These are phyloP conservation scores for Anisodus acutangulus DNA, from an alignment of 257 asterid species.

Conservation along the genomic window DNA sequence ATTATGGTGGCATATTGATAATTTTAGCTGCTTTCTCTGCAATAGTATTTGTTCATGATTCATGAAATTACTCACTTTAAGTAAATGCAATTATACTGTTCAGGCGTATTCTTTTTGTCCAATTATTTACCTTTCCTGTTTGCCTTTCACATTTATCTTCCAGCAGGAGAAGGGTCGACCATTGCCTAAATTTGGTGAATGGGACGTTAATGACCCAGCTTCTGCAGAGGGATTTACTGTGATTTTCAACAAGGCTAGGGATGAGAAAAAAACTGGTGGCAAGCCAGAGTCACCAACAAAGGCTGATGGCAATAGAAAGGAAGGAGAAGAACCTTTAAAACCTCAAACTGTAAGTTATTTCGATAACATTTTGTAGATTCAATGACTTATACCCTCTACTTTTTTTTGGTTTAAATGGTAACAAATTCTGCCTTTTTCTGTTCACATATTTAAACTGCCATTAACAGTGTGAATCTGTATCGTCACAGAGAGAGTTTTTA, in stretches of 20 bases:
- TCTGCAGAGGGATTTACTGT: slow-evolving; percentile 99
- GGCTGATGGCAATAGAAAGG: slow-evolving; percentile 51
- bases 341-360: slow-evolving; percentile 77
- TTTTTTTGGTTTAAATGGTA: background rate
- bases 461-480: background rate
- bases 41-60: background rate
- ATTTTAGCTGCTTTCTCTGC: slow-evolving; percentile 19
- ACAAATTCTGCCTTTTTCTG: background rate
- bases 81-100: background rate
- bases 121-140: slow-evolving; percentile 1
- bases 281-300: slow-evolving; percentile 87
- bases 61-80: slow-evolving; percentile 22
- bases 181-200: slow-evolving; percentile 97
- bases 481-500: background rate
- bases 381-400: background rate
- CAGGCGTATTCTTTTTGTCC: background rate
- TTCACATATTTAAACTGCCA: background rate
- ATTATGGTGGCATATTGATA: background rate
- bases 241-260: slow-evolving; percentile 94
- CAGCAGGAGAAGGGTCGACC: slow-evolving; percentile 92
- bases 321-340: slow-evolving; percentile 69
- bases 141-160: slow-evolving; percentile 14
- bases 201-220: slow-evolving; percentile 99
- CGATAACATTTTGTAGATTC: background rate
- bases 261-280: slow-evolving; percentile 97